phyloP scores from a whole-genome alignment of 2,329 filamentous ascomycete genomes.

The Stachybotrys elegans region DNA sequence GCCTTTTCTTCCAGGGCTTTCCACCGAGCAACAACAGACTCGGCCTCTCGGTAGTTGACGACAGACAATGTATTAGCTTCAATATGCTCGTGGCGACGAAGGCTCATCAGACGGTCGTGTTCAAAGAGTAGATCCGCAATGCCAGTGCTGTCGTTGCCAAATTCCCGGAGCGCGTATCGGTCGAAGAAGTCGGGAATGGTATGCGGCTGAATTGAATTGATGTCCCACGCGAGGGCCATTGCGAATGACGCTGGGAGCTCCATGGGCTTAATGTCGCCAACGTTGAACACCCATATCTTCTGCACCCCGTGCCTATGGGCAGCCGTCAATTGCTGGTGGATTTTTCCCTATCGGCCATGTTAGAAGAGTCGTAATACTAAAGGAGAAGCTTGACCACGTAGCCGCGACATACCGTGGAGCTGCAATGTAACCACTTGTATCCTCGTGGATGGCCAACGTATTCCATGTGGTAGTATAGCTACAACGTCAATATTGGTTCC shows the following conservation, averaged over 20 bases:
- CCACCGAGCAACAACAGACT: conserved; percentile 45
- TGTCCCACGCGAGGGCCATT: conserved; percentile 53
- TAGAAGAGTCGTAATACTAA: fast-evolving
- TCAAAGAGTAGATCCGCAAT: conserved; percentile 43
- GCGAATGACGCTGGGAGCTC: conserved; percentile 52
- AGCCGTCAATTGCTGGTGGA: conserved; percentile 48
- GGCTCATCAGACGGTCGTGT: conserved; percentile 38
- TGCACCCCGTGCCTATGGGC: conserved; percentile 43
- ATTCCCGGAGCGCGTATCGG: conserved; percentile 42
- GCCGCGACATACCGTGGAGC: conserved; percentile 45
- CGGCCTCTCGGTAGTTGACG: conserved; percentile 55
- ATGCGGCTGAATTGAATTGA: conserved; percentile 35
- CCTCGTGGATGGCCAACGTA: conserved; percentile 57
- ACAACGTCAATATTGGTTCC: conserved; percentile 8
- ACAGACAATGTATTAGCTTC: conserved; percentile 50
- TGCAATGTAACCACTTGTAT: conserved; percentile 60
- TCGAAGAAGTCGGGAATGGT: conserved; percentile 37
- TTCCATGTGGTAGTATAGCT: conserved; percentile 51
- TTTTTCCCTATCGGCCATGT: conserved; percentile 24
- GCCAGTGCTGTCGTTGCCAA: conserved; percentile 35
- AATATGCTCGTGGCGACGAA: conserved; percentile 55
- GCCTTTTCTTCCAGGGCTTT: conserved; percentile 35
- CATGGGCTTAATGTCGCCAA: conserved; percentile 56
- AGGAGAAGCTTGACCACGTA: too few species aligned
- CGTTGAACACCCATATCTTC: conserved; percentile 58